Evolutionary conservation across 1,284 basidiomycete genomes (phyloP), one percentile per base, ranked within the genome.

Genomic region (Fistulinella cinereoalba): DNA sequence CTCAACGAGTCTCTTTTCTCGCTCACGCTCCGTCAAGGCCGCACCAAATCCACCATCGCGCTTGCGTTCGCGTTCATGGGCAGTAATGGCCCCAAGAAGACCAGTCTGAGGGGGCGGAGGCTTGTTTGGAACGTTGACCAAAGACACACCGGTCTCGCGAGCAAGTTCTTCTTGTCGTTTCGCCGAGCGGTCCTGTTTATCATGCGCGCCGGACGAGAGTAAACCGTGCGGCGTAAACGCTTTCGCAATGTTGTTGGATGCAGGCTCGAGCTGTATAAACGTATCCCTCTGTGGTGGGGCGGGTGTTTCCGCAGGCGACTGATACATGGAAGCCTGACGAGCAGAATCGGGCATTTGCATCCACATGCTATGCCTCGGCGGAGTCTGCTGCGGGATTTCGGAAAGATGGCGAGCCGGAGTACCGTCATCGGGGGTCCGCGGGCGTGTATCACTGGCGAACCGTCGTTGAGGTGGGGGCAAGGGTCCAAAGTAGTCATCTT

Each of bases 51-150:
- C 96, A 44, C 96, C 95, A 42, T 96, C 92, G 32, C 92, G 84
- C 66, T 96, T 94, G 53, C 93, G 79, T 51, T 98, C 95, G 46
- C 91, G 80, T 69, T 99, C 94, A 67, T 97, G 93, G 16, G 88
- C 91, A 22, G 92, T 93, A 57, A 99, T 95, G 3, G 95, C 95
- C 19, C 96, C 96, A 38, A 99, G 80, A 29, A 99, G 79, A 31
- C 97, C 97, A 28, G 91, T 92, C 68, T 97, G 92, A 9, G 97
- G 96, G 1, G 93, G 92, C 4, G 92, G 93, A 0, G 95, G 93
- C 67, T 97, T 97, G 63, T 85, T 82, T 5, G 92, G 91, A 18
- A 99, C 92, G 62, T 95, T 95, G 70, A 99, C 86, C 46, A 99
- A 77, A 10, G 91, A 90, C 23, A 83, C 85, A 28, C 97, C 97